Conservation (phyloP, 345 rosid genomes). For the Eucalyptus sideroxylon region DNA sequence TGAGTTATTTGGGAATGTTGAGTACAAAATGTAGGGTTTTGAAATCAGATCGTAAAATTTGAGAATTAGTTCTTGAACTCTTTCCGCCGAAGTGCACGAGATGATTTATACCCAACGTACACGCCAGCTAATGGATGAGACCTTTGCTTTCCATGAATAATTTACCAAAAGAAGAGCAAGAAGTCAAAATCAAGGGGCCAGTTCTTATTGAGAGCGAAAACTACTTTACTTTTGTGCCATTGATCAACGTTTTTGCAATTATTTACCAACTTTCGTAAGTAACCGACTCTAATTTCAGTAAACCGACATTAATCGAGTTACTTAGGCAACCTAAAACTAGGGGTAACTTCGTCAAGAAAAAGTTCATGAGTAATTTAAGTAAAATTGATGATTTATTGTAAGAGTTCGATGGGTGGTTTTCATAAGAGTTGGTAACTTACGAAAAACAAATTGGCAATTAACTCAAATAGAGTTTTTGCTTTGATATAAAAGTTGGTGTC, state of each 20-base stretch:
- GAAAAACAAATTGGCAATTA: background rate
- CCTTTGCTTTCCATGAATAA: background rate
- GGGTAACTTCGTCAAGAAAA: background rate
- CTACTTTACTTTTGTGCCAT: background rate
- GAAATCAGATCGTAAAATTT: background rate
- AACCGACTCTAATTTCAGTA: background rate
- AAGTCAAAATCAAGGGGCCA: background rate
- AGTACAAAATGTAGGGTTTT: background rate
- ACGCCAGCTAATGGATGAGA: background rate
- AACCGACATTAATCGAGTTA: background rate
- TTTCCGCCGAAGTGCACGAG: background rate
- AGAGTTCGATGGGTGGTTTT: background rate
- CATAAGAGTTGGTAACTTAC: background rate
- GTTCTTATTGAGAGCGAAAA: background rate
- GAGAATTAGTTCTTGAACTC: background rate
- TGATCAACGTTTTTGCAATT: background rate
- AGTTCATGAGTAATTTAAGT: background rate
- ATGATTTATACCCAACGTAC: background rate
- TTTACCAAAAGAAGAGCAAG: background rate
- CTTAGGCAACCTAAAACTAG: background rate
- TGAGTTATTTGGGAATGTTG: background rate
- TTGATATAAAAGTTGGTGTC: background rate
- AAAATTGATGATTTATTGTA: background rate
- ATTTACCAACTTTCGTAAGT: background rate
- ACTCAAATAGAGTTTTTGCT: background rate